Conservation (phyloP, 148 eudicot species). For the Amaranthus palmeri region DNA sequence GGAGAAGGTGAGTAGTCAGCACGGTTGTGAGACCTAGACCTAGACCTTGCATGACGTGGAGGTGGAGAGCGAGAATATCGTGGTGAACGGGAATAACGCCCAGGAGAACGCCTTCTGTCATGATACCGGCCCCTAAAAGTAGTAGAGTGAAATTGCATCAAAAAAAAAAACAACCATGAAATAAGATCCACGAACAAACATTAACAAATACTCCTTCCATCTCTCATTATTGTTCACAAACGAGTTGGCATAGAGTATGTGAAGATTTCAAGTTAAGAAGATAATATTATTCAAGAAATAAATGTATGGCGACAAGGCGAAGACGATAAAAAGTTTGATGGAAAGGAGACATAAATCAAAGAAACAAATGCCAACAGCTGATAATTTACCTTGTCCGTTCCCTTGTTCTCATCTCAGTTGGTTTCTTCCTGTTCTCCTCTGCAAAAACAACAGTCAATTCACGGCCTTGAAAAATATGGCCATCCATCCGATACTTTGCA, state of each 20-base stretch:
- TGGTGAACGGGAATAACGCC: constrained; percentile 67
- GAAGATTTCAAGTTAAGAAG: too few relatives aligned
- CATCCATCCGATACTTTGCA: constrained; percentile 93
- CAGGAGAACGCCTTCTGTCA: constrained; percentile 77
- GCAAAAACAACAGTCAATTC: constrained; percentile 55
- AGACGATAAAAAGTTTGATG: too few relatives aligned
- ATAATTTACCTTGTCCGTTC: constrained; percentile 44
- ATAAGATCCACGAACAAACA: background rate
- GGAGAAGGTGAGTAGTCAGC: constrained; percentile 63
- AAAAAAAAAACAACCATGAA: background rate
- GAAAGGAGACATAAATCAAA: background rate
- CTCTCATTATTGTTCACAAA: too few relatives aligned
- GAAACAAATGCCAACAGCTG: background rate
- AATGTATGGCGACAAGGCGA: too few relatives aligned
- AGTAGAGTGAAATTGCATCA: background rate
- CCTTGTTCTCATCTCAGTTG: constrained; percentile 69
- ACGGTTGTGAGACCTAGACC: constrained; percentile 63
- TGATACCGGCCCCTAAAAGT: constrained; percentile 39
- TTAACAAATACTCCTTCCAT: background rate
- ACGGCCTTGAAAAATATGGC: constrained; percentile 73
- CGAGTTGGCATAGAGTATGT: too few relatives aligned
- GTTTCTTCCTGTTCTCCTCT: constrained; percentile 93
- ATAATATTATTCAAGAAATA: too few relatives aligned
- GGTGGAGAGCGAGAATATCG: constrained; percentile 61
- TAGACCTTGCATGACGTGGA: constrained; percentile 61